Evolutionary conservation across 768 basidiomycete species (phyloP), one percentile per base, ranked within the genome.

Genomic region (Serendipita sp.): DNA sequence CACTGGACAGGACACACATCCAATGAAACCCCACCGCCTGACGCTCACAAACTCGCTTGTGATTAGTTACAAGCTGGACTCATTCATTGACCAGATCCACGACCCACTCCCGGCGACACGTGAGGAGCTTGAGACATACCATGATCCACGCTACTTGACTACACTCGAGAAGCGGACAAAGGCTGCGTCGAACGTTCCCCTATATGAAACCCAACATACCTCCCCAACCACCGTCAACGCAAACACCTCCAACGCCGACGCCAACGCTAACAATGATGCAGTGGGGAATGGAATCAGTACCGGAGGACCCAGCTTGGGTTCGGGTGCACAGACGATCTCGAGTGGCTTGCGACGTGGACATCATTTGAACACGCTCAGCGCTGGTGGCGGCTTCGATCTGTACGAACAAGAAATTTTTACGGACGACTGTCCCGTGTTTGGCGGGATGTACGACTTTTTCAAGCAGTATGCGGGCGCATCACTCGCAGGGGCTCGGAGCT

Each of bases 1-100:
- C 34, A 45, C 30, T 63, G 48, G 66, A 47, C 69, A 98, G 95
- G 92, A 96, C 82, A 83, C 88, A 56, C 95, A 99, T 76, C 95
- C 95, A 2, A 99, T 99, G 95, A 96, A 97, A 74, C 95, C 95
- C 3, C 92, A 96, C 70, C 82, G 95, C 30, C 76, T 99, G n/a
- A 93, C 95, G 2, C 75, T 99, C 64, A 98, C 96, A 16, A 99
- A 97, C 69, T 86, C 93, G 1, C 81, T 99, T 54, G 94, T 98
- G 11, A 83, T 95, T 75, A 95, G 94, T 0, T 99, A 98, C 71
- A 95, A 92, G 15, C 78, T 99, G 15, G 92, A 98, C 77, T 91
- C 95, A 69, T 86, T 90, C 69, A 95, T 99, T 71, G 90, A 96
- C 69, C 78, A 89, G 64, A 89, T 96, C 44, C 94, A 90, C 73